phyloP scores from a whole-genome alignment of 1,284 basidiomycete genomes.

The Pseudozyma flocculosa region DNA sequence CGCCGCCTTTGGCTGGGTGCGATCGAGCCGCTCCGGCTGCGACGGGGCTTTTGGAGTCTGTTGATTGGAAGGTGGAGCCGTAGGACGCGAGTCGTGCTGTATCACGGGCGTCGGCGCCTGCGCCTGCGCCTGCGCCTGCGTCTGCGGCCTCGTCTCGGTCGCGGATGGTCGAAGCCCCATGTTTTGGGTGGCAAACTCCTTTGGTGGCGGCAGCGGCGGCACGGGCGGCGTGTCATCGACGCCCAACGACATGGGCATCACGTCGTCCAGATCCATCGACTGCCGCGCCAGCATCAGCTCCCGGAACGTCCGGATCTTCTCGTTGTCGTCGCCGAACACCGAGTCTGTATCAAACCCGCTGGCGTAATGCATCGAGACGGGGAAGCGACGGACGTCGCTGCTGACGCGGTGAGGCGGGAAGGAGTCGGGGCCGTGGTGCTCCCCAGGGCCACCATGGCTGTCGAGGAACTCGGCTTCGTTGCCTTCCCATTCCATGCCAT shows the following conservation, averaged over 20 bases:
- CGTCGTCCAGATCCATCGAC: slow-evolving; percentile 45
- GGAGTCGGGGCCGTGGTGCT: background rate
- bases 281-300: slow-evolving; percentile 40
- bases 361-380: slow-evolving; percentile 48
- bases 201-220: slow-evolving; percentile 23
- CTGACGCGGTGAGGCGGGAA: slow-evolving; percentile 1
- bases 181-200: background rate
- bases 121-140: no score
- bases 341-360: slow-evolving; percentile 41
- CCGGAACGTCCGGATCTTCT: slow-evolving; percentile 28
- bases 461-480: slow-evolving; percentile 13
- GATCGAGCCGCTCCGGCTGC: no score
- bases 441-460: background rate
- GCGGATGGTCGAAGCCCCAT: no score
- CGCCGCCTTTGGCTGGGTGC: no score
- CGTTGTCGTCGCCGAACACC: slow-evolving; percentile 35
- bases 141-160: no score
- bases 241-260: slow-evolving; percentile 32
- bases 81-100: no score
- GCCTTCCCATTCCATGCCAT: background rate
- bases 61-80: no score
- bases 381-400: slow-evolving; percentile 38
- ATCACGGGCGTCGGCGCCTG: no score
- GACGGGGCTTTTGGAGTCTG: no score
- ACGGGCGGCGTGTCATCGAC: slow-evolving; percentile 32